phyloP scores from a whole-genome alignment of 2,329 filamentous ascomycete species.

The Fusarium gaditjirri region DNA sequence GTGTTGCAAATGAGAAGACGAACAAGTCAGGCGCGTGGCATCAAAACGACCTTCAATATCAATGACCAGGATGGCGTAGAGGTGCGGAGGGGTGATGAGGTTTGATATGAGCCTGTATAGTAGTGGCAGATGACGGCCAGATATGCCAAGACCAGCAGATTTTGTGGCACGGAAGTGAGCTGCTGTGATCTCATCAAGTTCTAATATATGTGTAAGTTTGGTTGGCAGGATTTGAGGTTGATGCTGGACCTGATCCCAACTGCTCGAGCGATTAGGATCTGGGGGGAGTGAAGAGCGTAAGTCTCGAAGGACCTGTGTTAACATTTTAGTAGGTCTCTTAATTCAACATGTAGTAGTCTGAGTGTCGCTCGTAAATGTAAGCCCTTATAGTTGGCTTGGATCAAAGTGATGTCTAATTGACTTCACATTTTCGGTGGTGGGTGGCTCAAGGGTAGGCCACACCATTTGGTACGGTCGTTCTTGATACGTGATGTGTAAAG shows the following conservation, averaged over 20 bases:
- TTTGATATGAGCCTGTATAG: conserved; percentile 65
- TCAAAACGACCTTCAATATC: conserved; percentile 68
- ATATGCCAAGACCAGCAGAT: conserved; percentile 59
- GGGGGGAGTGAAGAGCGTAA: conserved; percentile 43
- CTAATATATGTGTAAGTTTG: conserved; percentile 54
- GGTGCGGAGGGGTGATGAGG: conserved; percentile 59
- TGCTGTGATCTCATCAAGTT: conserved; percentile 59
- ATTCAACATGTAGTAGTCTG: background rate
- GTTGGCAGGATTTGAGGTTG: conserved; percentile 30
- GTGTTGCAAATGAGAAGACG: conserved; percentile 56
- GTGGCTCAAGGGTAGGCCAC: background rate
- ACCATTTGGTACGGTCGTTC: background rate
- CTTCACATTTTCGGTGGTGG: background rate
- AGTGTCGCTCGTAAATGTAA: background rate
- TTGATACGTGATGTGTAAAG: background rate
- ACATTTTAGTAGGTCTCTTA: background rate
- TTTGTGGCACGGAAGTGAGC: conserved; percentile 61
- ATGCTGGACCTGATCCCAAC: conserved; percentile 24
- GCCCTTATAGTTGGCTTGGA: background rate
- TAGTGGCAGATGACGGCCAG: conserved; percentile 64
- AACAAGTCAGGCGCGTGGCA: conserved; percentile 56
- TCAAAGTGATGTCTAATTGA: background rate
- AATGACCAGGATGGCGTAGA: conserved; percentile 63
- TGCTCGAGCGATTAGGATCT: conserved; percentile 22
- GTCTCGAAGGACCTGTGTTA: conserved; percentile 38